These are phyloP conservation scores for Pleurotus tuoliensis DNA, from an alignment of 768 basidiomycete species.

Conservation along the genomic window DNA sequence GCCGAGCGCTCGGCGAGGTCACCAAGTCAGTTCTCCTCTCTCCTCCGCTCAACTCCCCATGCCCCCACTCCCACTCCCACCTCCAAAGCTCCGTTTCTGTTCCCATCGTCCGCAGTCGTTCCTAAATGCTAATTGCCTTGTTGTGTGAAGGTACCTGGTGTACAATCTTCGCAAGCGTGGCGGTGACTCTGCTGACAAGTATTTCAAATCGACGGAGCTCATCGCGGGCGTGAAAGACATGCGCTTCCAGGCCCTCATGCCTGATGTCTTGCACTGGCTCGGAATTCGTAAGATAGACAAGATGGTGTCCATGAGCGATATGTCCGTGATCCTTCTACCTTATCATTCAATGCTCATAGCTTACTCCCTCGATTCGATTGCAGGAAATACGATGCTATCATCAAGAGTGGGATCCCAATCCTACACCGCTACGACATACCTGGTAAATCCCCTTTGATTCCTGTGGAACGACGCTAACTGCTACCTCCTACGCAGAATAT, in stretches of 20 bases:
- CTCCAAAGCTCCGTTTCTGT: no score
- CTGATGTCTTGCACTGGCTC: slow-evolving; percentile 93
- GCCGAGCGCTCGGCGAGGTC: slow-evolving; percentile 89
- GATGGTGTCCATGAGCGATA: slow-evolving; percentile 89
- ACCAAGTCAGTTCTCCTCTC: slow-evolving; percentile 56
- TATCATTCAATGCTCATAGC: no score
- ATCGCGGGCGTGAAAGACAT: slow-evolving; percentile 95
- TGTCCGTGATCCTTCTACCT: slow-evolving; percentile 37
- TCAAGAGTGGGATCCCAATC: slow-evolving; percentile 84
- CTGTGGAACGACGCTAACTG: background rate
- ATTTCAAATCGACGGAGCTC: slow-evolving; percentile 91
- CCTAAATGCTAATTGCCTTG: background rate
- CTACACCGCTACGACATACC: slow-evolving; percentile 83
- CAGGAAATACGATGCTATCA: slow-evolving; percentile 94
- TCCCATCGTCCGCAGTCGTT: no score
- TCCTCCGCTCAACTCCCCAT: no score
- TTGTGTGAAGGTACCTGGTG: slow-evolving; percentile 69
- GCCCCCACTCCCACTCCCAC: no score
- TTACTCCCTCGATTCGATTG: background rate
- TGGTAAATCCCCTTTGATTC: slow-evolving; percentile 31
- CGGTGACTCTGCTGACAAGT: slow-evolving; percentile 88
- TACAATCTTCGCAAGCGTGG: slow-evolving; percentile 96
- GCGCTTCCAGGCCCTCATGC: slow-evolving; percentile 95
- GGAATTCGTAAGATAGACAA: slow-evolving; percentile 88
- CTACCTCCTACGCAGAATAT: slow-evolving; percentile 44